A percentile compares a stretch with the other conserved stretches of the same genome.
phyloP scores from a whole-genome alignment of 371 early-diverging fungal genomes.

The Saksenaea vasiformis region DNA sequence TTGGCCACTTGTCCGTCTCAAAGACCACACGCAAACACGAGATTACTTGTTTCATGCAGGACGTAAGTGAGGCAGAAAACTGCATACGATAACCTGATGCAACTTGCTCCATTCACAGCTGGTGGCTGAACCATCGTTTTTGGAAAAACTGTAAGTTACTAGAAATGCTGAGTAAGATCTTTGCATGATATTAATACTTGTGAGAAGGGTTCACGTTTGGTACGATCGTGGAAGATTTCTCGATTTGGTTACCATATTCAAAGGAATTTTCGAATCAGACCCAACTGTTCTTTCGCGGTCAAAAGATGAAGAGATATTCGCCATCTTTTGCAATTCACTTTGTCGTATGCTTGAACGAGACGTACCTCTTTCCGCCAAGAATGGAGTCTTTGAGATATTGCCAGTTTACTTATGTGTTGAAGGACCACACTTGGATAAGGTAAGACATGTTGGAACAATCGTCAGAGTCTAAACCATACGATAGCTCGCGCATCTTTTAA shows the following conservation, averaged over 20 bases:
- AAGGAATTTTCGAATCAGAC: slow-evolving; percentile 46
- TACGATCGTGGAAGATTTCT: slow-evolving; percentile 20
- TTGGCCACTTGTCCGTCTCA: slow-evolving; percentile 30
- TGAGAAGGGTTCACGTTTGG: slow-evolving; percentile 33
- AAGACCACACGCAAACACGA: slow-evolving; percentile 15
- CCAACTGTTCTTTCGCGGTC: slow-evolving; percentile 45
- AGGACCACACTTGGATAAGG: slow-evolving; percentile 18
- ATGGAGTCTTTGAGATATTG: slow-evolving; percentile 33
- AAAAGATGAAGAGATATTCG: slow-evolving; percentile 26
- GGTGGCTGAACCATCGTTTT: slow-evolving; percentile 24
- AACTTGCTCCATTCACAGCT: slow-evolving; percentile 22
- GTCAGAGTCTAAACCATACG: neutral
- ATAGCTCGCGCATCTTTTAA: slow-evolving; percentile 34
- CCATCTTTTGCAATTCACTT: slow-evolving; percentile 22
- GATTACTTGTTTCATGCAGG: slow-evolving; percentile 16
- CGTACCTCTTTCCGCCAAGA: slow-evolving; percentile 21
- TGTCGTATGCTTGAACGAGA: slow-evolving; percentile 16
- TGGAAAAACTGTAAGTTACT: slow-evolving; percentile 41
- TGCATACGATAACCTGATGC: neutral
- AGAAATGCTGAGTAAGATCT: neutral
- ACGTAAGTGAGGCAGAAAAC: slow-evolving; percentile 18
- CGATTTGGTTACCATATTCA: slow-evolving; percentile 36
- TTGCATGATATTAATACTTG: neutral
- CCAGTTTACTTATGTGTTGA: slow-evolving; percentile 34
- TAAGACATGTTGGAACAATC: neutral